A percentile compares a stretch with the other conserved stretches of the same genome.
Conservation (phyloP, 306 rosid species). For the Cucurbita maxima region DNA sequence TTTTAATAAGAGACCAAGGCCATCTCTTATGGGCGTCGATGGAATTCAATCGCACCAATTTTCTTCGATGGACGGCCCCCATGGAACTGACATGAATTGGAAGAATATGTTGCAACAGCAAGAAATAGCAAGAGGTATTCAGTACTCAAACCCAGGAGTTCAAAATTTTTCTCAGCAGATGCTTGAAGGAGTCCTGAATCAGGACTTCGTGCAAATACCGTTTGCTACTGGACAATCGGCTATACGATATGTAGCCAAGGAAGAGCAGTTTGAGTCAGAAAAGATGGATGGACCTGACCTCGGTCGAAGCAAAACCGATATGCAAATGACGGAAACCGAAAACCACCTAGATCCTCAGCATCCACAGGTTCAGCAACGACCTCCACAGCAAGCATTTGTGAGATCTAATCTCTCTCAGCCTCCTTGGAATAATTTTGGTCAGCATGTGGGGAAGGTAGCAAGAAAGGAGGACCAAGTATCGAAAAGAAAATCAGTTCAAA, state of each 20-base stretch:
- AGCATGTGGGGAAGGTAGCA: constrained; percentile 57
- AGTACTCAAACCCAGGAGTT: constrained; percentile 31
- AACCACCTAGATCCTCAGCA: constrained; percentile 62
- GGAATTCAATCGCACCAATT: constrained; percentile 53
- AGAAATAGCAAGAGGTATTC: constrained; percentile 56
- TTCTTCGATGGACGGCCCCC: constrained; percentile 43
- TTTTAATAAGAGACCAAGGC: constrained; percentile 52
- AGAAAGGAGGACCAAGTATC: constrained; percentile 70
- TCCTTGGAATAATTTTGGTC: constrained; percentile 61
- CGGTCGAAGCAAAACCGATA: constrained; percentile 38
- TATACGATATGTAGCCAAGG: constrained; percentile 56
- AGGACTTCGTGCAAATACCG: constrained; percentile 36
- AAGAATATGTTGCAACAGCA: constrained; percentile 62
- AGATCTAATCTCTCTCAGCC: constrained; percentile 64
- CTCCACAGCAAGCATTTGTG: constrained; percentile 36
- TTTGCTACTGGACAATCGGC: constrained; percentile 49
- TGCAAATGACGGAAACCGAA: constrained; percentile 45
- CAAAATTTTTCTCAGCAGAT: constrained; percentile 61
- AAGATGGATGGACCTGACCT: constrained; percentile 53
- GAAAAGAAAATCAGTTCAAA: constrained; percentile 62
- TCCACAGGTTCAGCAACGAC: constrained; percentile 42
- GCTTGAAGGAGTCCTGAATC: constrained; percentile 63
- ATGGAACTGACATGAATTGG: constrained; percentile 68
- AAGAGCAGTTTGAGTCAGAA: constrained; percentile 67
- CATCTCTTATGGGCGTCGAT: constrained; percentile 39